Conservation (phyloP, 768 basidiomycete species). For the Galerina sulciceps region DNA sequence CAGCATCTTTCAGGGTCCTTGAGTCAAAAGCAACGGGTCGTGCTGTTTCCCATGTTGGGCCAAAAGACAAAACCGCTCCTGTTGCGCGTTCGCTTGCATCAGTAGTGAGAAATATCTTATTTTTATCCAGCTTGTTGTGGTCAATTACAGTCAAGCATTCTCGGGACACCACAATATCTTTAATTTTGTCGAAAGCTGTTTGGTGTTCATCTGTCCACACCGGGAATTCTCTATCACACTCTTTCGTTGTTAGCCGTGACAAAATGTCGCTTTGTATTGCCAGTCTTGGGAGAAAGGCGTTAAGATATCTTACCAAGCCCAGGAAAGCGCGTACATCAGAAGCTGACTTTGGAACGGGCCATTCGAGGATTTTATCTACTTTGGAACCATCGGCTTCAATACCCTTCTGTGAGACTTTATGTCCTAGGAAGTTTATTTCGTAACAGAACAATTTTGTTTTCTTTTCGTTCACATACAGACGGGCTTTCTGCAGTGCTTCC, state of each 20-base stretch:
- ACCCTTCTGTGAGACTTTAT: slow-evolving; percentile 39
- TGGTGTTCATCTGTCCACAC: not conserved
- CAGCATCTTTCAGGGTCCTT: slow-evolving; percentile 23
- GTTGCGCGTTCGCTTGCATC: slow-evolving; percentile 32
- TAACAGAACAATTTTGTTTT: slow-evolving; percentile 21
- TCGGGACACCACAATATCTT: slow-evolving; percentile 1
- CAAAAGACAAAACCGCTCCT: slow-evolving; percentile 33
- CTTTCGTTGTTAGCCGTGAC: slow-evolving; percentile 11
- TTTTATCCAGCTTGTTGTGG: not conserved
- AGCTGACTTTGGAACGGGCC: slow-evolving; percentile 24
- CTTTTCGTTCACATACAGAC: slow-evolving; percentile 15
- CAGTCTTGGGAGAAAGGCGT: slow-evolving; percentile 14
- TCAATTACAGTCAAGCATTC: slow-evolving; percentile 19
- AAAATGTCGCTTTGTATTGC: slow-evolving; percentile 1
- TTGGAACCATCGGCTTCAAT: slow-evolving; percentile 27
- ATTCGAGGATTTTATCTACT: slow-evolving; percentile 27
- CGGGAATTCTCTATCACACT: slow-evolving; percentile 9
- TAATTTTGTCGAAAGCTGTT: slow-evolving; percentile 12
- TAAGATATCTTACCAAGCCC: slow-evolving; percentile 20
- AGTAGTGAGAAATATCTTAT: slow-evolving; percentile 36
- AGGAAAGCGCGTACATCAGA: slow-evolving; percentile 17
- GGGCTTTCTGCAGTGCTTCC: slow-evolving; percentile 1
- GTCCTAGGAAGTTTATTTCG: slow-evolving; percentile 34
- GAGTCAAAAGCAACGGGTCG: slow-evolving; percentile 38
- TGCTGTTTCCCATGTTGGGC: slow-evolving; percentile 32